phyloP scores from a whole-genome alignment of 352 stramenopile species.

The Globisporangium carolinianum region DNA sequence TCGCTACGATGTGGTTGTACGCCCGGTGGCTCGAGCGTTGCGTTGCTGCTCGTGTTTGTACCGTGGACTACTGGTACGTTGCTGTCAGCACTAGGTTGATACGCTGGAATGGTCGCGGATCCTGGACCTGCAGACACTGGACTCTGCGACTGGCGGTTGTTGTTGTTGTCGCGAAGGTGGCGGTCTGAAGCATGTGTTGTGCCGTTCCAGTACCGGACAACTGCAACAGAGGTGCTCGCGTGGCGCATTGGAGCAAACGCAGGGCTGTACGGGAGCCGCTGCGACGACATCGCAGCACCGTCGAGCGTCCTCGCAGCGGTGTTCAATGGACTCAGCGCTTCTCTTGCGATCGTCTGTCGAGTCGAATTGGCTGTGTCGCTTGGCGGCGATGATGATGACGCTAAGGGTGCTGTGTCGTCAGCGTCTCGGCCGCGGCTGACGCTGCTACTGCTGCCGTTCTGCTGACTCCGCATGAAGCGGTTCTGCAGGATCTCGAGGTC shows the following conservation, averaged over 20 bases:
- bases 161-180: background rate
- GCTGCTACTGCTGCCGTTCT: background rate
- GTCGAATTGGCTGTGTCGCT: too few relatives aligned
- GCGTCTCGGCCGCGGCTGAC: background rate
- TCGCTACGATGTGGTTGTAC: too few relatives aligned
- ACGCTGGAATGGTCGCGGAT: background rate
- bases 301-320: background rate
- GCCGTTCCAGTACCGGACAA: slow-evolving; percentile 1
- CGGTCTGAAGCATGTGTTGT: background rate
- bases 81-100: too few relatives aligned
- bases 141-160: background rate
- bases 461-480: slow-evolving; percentile 37
- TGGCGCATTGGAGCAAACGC: background rate
- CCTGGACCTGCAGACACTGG: background rate
- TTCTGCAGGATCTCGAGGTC: slow-evolving; percentile 72
- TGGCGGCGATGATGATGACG: too few relatives aligned
- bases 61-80: too few relatives aligned
- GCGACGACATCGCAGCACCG: background rate
- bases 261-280: background rate
- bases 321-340: background rate
- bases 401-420: background rate
- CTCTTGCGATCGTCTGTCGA: too few relatives aligned
- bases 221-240: background rate
- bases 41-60: too few relatives aligned
- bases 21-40: too few relatives aligned